Conservation (phyloP, 2,329 filamentous ascomycete genomes). For the Pyricularia sp. region DNA sequence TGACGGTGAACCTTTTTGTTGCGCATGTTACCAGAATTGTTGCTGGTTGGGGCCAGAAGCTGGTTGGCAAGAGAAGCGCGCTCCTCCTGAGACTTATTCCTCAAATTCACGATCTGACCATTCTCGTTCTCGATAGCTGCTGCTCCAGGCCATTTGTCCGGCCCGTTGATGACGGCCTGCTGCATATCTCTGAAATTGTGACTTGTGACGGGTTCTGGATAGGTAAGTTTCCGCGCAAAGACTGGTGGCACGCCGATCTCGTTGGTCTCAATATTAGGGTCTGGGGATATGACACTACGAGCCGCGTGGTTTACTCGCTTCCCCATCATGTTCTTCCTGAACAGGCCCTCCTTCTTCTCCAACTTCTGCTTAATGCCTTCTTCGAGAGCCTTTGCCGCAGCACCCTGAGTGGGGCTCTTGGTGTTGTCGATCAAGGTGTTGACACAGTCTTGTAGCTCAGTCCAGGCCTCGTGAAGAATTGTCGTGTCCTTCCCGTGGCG, state of each 20-base stretch:
- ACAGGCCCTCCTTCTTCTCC: constrained; percentile 97
- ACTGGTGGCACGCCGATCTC: constrained; percentile 98
- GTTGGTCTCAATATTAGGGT: constrained; percentile 97
- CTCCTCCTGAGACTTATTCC: constrained; percentile 81
- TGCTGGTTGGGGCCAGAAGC: constrained; percentile 74
- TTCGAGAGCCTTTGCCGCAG: constrained; percentile 63
- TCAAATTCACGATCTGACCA: constrained; percentile 80
- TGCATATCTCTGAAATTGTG: constrained; percentile 96
- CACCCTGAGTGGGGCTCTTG: constrained; percentile 72
- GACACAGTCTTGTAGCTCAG: constrained; percentile 76
- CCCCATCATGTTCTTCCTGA: constrained; percentile 99
- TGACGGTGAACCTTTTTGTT: constrained; percentile 97
- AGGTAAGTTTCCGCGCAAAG: constrained; percentile 92
- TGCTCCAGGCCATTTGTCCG: constrained; percentile 89
- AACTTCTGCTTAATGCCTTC: constrained; percentile 97
- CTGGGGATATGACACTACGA: constrained; percentile 93
- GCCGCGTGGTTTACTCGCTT: constrained; percentile 99
- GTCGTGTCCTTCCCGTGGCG: constrained; percentile 48
- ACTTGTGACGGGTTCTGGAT: constrained; percentile 92
- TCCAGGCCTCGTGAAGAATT: constrained; percentile 73
- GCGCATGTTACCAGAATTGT: constrained; percentile 61
- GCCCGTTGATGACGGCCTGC: constrained; percentile 90
- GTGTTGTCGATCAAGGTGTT: constrained; percentile 90
- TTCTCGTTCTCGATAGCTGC: constrained; percentile 93
- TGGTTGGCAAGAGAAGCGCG: constrained; percentile 86